Evolutionary conservation across 257 asterid species (phyloP).

Genomic region (Solanum raphanifolium): DNA sequence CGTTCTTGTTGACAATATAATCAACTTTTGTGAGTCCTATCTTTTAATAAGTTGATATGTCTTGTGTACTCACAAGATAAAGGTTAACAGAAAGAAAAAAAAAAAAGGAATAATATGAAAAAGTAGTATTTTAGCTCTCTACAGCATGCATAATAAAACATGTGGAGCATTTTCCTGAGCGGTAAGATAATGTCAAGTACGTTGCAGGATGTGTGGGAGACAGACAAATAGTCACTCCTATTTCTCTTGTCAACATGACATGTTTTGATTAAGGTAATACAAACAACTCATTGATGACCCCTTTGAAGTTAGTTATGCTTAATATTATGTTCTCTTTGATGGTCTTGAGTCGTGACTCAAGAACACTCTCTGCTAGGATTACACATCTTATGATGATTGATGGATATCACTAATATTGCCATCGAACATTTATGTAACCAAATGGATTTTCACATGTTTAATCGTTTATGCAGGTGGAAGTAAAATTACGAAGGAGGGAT

Average conservation of each 20-base stretch:
- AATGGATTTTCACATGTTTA: background rate
- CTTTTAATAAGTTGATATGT: background rate
- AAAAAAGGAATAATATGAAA: background rate
- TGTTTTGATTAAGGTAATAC: background rate
- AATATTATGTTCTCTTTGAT: background rate
- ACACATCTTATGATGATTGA: background rate
- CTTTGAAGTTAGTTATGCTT: background rate
- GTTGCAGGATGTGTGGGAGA: background rate
- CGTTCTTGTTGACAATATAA: background rate
- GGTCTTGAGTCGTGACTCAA: background rate
- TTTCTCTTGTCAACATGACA: background rate
- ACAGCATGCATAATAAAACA: background rate
- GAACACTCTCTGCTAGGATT: background rate
- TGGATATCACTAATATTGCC: background rate
- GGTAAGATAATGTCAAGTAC: background rate
- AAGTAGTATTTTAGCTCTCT: background rate
- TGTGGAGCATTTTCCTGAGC: background rate
- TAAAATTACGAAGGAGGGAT: conserved; percentile 25
- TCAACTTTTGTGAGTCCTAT: background rate
- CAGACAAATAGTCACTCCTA: background rate
- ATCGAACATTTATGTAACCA: background rate
- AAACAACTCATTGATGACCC: background rate
- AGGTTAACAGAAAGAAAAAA: background rate
- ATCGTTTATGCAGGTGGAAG: conserved; percentile 26
- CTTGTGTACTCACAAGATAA: background rate